Conservation (phyloP, 331 rosid genomes). For the Phaseolus coccineus region DNA sequence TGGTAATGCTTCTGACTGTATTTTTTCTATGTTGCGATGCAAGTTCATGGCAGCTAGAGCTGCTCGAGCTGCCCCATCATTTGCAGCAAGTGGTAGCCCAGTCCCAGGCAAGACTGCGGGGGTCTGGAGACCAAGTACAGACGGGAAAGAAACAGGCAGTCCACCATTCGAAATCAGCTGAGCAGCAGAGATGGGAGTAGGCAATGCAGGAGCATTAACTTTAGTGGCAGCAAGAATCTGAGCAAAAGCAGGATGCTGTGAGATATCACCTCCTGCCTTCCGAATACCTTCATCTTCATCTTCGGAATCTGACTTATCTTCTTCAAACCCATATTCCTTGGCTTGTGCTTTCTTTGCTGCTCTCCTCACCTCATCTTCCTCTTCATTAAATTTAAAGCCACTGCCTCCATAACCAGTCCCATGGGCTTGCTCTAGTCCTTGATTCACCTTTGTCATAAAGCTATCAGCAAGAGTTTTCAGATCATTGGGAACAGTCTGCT, state of each 20-base stretch:
- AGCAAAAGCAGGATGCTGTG: slow-evolving; percentile 86
- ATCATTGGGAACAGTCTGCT: slow-evolving; percentile 91
- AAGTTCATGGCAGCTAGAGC: slow-evolving; percentile 92
- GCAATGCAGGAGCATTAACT: slow-evolving; percentile 54
- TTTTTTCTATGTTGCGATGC: slow-evolving; percentile 86
- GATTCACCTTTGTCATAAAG: slow-evolving; percentile 84
- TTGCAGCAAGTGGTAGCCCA: slow-evolving; percentile 60
- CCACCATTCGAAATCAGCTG: slow-evolving; percentile 73
- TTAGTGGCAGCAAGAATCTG: slow-evolving; percentile 83
- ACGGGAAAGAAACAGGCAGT: slow-evolving; percentile 68
- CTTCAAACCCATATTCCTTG: slow-evolving; percentile 95
- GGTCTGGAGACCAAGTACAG: slow-evolving; percentile 65
- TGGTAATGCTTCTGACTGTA: slow-evolving; percentile 85
- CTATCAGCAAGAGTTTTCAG: slow-evolving; percentile 79
- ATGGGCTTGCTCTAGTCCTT: slow-evolving; percentile 88
- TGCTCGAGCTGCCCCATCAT: slow-evolving; percentile 85
- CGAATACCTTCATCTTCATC: slow-evolving; percentile 91
- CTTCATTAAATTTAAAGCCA: slow-evolving; percentile 94
- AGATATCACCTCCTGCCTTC: slow-evolving; percentile 87
- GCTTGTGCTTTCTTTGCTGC: slow-evolving; percentile 99
- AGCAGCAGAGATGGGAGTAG: slow-evolving; percentile 63
- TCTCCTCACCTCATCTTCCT: slow-evolving; percentile 93
- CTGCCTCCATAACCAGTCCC: slow-evolving; percentile 99
- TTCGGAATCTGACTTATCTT: slow-evolving; percentile 95
- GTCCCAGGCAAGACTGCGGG: slow-evolving; percentile 62